Conservation (phyloP, 1,284 basidiomycete genomes). For the Irpex sp. region DNA sequence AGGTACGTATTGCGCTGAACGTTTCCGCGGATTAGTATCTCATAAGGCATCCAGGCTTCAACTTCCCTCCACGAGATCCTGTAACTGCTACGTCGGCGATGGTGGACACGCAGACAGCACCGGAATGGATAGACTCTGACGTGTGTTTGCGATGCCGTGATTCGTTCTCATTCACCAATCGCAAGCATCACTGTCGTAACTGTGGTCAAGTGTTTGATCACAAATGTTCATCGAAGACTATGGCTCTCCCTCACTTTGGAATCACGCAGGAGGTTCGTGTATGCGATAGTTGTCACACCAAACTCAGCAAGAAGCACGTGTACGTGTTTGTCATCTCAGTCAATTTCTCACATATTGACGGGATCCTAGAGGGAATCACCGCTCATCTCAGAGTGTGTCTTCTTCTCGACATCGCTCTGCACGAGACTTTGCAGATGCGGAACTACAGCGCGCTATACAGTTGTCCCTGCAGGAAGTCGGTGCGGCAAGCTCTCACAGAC, state of each 20-base stretch:
- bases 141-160: conserved; percentile 93
- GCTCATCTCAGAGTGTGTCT: conserved; percentile 47
- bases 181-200: conserved; percentile 98
- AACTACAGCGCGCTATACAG: conserved; percentile 92
- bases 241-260: conserved; percentile 91
- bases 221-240: conserved; percentile 83
- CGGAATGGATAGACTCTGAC: conserved; percentile 96
- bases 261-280: conserved; percentile 93
- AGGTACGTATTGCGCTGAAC: conserved; percentile 41
- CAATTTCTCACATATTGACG: background rate
- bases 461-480: conserved; percentile 84
- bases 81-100: conserved; percentile 71
- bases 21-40: background rate
- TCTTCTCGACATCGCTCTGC: conserved; percentile 48
- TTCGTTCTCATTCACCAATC: conserved; percentile 92
- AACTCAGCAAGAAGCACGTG: conserved; percentile 56
- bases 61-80: conserved; percentile 80
- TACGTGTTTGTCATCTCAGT: conserved; percentile 11
- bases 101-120: conserved; percentile 86
- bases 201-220: conserved; percentile 98
- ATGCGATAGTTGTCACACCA: conserved; percentile 87
- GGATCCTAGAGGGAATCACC: conserved; percentile 31
- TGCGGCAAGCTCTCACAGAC: conserved; percentile 42
- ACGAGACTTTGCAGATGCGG: conserved; percentile 78
- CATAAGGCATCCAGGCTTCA: conserved; percentile 50